phyloP scores from a whole-genome alignment of 768 basidiomycete genomes.

The Piloderma croceum region DNA sequence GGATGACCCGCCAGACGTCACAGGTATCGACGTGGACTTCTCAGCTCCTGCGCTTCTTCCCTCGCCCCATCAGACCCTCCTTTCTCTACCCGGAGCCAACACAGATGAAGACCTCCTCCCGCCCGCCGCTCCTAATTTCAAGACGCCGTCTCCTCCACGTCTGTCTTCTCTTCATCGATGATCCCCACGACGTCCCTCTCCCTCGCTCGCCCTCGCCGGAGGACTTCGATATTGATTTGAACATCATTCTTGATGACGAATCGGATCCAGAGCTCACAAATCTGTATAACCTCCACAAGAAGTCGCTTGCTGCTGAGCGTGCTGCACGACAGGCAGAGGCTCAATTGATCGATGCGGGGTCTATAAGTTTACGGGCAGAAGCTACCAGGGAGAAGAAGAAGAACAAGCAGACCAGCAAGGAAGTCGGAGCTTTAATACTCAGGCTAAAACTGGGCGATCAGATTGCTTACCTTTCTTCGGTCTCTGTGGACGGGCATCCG shows the following conservation, averaged over 20 bases:
- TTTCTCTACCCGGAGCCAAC: conserved; percentile 40
- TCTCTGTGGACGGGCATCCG: conserved; percentile 12
- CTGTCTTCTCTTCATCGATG: conserved; percentile 38
- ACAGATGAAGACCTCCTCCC: conserved; percentile 39
- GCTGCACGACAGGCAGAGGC: conserved; percentile 25
- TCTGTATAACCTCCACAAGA: conserved; percentile 37
- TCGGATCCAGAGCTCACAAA: conserved; percentile 34
- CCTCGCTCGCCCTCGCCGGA: conserved; percentile 42
- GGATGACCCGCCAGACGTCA: conserved; percentile 11
- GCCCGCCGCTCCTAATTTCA: background rate
- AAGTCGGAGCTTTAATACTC: conserved; percentile 49
- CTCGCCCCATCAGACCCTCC: conserved; percentile 20
- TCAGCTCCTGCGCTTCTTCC: conserved; percentile 6
- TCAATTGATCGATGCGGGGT: conserved; percentile 28
- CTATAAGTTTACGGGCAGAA: conserved; percentile 35
- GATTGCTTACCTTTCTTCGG: too few species aligned
- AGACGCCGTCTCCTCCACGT: background rate
- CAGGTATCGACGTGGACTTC: conserved; percentile 12
- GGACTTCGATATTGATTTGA: conserved; percentile 33
- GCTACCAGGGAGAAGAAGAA: conserved; percentile 48
- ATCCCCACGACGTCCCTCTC: conserved; percentile 31
- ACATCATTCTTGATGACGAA: conserved; percentile 23
- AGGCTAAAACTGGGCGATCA: conserved; percentile 42
- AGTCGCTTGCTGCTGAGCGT: conserved; percentile 28
- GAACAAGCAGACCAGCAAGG: conserved; percentile 50